A percentile compares a stretch with the other conserved stretches of the same genome.
Evolutionary conservation across 768 basidiomycete genomes (phyloP).

Genomic region (Leccinum variicolor): DNA sequence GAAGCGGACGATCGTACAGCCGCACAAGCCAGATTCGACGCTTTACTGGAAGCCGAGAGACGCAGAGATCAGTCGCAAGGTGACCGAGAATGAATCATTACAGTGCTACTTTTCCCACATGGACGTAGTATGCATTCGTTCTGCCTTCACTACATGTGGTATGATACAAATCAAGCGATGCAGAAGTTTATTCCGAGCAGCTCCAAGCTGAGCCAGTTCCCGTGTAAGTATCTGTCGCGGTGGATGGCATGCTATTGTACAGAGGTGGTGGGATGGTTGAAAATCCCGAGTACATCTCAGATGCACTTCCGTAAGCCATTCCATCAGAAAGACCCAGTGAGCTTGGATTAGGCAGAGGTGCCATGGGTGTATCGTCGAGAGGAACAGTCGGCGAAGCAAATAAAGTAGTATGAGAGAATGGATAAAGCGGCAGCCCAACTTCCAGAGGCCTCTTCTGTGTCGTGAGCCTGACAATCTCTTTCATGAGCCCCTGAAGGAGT

Average conservation of each 20-base stretch:
- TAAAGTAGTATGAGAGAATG: constrained; percentile 67
- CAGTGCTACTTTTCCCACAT: neutral
- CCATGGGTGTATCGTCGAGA: constrained; percentile 27
- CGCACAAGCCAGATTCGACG: constrained; percentile 59
- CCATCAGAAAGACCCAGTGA: constrained; percentile 7
- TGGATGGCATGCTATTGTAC: constrained; percentile 7
- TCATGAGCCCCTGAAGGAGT: constrained; percentile 78
- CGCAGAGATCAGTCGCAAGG: constrained; percentile 28
- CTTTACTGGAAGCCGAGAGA: constrained; percentile 56
- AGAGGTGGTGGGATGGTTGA: neutral
- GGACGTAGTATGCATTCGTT: neutral
- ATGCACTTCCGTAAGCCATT: neutral
- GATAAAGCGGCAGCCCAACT: constrained; percentile 77
- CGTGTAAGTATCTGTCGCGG: constrained; percentile 2
- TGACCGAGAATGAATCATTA: constrained; percentile 5
- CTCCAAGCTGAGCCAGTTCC: constrained; percentile 6
- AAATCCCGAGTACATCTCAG: constrained; percentile 10
- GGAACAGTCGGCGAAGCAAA: constrained; percentile 50
- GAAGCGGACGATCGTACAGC: constrained; percentile 33
- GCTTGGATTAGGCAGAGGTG: constrained; percentile 28
- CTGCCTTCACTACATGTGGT: neutral
- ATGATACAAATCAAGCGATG: constrained; percentile 5
- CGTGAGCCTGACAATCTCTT: constrained; percentile 80
- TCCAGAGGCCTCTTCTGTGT: constrained; percentile 76
- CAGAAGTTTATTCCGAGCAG: constrained; percentile 6